A percentile compares a stretch with the other conserved stretches of the same genome.
phyloP scores from a whole-genome alignment of 306 rosid species.

The Vachellia pachyceras region DNA sequence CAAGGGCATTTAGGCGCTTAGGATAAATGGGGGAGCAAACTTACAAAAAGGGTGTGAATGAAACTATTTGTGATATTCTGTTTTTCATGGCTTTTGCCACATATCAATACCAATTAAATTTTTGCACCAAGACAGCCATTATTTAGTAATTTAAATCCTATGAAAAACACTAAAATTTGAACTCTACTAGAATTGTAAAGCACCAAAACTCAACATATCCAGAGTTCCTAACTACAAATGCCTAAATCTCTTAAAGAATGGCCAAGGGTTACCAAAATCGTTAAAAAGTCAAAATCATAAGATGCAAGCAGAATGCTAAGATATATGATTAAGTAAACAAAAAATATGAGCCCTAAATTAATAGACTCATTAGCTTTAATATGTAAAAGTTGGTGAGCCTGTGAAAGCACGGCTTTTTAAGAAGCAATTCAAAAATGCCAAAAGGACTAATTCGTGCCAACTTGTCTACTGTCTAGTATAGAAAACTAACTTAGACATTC shows the following conservation, averaged over 20 bases:
- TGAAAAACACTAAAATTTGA: neutral
- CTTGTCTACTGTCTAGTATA: neutral
- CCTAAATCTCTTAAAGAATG: neutral
- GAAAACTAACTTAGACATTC: neutral
- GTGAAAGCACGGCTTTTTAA: neutral
- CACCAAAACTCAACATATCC: neutral
- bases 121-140: neutral
- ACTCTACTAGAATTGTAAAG: neutral
- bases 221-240: neutral
- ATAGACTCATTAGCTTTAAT: neutral
- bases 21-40: neutral
- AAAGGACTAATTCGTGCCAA: neutral
- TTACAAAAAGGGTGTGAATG: neutral
- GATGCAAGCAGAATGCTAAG: neutral
- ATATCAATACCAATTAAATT: neutral
- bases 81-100: neutral
- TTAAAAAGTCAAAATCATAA: constrained; percentile 6
- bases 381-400: neutral
- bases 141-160: neutral
- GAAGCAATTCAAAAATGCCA: neutral
- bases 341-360: neutral
- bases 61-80: neutral
- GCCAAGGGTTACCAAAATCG: neutral
- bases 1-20: neutral
- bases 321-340: neutral